Percentiles rank a stretch among this genome's conserved stretches.
Conservation (phyloP, 345 rosid genomes). For the Trapa incisa region DNA sequence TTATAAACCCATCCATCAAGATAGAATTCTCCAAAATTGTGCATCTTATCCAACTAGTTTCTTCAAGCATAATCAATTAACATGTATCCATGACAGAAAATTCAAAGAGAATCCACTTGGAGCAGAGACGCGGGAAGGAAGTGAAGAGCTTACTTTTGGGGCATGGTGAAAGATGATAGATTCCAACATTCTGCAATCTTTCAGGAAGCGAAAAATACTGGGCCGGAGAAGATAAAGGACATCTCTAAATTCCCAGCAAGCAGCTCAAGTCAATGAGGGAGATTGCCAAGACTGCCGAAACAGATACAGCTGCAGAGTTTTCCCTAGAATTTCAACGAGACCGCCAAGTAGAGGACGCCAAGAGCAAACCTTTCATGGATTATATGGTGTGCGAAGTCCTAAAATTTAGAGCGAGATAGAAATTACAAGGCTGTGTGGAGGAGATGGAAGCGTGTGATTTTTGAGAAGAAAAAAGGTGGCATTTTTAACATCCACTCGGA, state of each 20-base stretch:
- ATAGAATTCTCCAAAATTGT: background rate
- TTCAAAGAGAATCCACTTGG: background rate
- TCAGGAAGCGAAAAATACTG: background rate
- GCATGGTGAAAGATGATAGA: slow-evolving; percentile 6
- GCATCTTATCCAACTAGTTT: background rate
- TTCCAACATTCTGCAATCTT: slow-evolving; percentile 10
- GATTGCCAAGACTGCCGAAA: background rate
- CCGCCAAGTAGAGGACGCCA: background rate
- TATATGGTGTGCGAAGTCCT: background rate
- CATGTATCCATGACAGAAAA: background rate
- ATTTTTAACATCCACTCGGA: background rate
- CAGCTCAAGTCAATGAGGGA: background rate
- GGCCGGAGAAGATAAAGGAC: background rate
- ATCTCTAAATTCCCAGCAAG: background rate
- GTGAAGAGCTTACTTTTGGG: slow-evolving; percentile 6
- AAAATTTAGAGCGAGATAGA: background rate
- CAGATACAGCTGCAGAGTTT: background rate
- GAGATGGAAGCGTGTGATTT: background rate
- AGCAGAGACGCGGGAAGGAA: background rate
- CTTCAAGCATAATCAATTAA: background rate
- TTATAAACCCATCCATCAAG: background rate
- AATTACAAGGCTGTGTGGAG: background rate
- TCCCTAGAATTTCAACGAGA: background rate
- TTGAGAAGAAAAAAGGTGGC: background rate
- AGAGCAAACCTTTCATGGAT: background rate